phyloP scores from a whole-genome alignment of 345 rosid genomes.

The Bretschneidera sinensis region DNA sequence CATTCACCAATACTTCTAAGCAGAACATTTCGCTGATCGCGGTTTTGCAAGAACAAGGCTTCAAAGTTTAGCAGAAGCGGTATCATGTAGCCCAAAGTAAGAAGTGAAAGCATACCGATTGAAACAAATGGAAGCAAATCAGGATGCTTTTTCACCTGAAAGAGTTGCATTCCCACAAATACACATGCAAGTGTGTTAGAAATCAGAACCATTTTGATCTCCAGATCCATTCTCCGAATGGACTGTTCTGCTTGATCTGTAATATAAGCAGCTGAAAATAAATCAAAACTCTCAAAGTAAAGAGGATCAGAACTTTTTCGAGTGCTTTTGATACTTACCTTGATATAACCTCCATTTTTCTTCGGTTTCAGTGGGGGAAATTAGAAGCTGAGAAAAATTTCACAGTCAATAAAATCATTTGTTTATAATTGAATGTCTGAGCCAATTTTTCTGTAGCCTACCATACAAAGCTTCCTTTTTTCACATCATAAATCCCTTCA shows the following conservation, averaged over 20 bases:
- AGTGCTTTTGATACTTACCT: conserved; percentile 40
- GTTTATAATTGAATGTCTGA: neutral
- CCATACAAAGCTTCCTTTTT: conserved; percentile 46
- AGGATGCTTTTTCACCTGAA: conserved; percentile 32
- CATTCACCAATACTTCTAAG: conserved; percentile 32
- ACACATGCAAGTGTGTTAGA: conserved; percentile 43
- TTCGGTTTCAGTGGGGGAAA: conserved; percentile 36
- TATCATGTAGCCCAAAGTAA: conserved; percentile 43
- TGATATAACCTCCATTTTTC: conserved; percentile 16
- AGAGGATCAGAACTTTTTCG: conserved; percentile 30
- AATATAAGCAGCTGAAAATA: conserved; percentile 24
- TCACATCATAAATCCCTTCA: conserved; percentile 42
- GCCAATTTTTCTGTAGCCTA: conserved; percentile 35
- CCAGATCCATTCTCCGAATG: conserved; percentile 47
- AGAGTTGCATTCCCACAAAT: conserved; percentile 35
- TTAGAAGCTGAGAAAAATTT: conserved; percentile 29
- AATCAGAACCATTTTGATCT: conserved; percentile 37
- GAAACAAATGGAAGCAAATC: conserved; percentile 38
- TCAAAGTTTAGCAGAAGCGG: too few relatives aligned
- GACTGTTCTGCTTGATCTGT: conserved; percentile 8
- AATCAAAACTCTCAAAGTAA: conserved; percentile 21
- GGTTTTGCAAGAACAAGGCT: conserved; percentile 19
- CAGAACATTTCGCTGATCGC: conserved; percentile 1
- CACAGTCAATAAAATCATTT: conserved; percentile 32
- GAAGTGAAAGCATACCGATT: conserved; percentile 42